These are phyloP conservation scores for Dentipellis fragilis DNA, from an alignment of 768 basidiomycete genomes.

Conservation along the genomic window DNA sequence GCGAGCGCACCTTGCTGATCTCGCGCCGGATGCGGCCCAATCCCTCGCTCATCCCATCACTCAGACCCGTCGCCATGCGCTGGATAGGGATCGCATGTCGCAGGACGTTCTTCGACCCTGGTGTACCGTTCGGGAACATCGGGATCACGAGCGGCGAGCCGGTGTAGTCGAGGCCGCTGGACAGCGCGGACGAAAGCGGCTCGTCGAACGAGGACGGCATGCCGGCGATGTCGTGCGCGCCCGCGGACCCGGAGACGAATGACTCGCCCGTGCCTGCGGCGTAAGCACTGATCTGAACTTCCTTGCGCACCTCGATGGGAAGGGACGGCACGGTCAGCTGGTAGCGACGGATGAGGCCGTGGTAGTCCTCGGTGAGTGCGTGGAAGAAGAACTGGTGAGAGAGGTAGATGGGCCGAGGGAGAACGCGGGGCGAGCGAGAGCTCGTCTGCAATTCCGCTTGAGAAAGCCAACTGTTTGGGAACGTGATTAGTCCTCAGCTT, in stretches of 20 bases:
- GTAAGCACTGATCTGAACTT: conserved; percentile 58
- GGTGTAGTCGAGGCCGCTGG: conserved; percentile 46
- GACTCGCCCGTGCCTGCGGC: conserved; percentile 29
- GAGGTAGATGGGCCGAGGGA: conserved; percentile 73
- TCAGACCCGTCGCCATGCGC: conserved; percentile 37
- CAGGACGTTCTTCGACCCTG: conserved; percentile 26
- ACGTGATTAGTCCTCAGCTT: background rate
- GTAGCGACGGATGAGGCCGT: conserved; percentile 60
- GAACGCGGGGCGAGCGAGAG: conserved; percentile 44
- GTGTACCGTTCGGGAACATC: conserved; percentile 69
- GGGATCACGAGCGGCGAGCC: conserved; percentile 45
- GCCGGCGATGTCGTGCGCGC: conserved; percentile 29
- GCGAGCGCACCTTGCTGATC: conserved; percentile 41
- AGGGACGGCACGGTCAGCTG: conserved; percentile 45
- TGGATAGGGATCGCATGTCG: conserved; percentile 48
- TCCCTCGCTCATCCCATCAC: conserved; percentile 50
- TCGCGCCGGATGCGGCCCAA: conserved; percentile 49
- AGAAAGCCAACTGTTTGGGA: conserved; percentile 46
- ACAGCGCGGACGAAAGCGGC: conserved; percentile 65
- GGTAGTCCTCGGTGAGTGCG: conserved; percentile 66
- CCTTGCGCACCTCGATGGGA: conserved; percentile 62
- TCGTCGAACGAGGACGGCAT: conserved; percentile 57
- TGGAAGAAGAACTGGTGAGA: conserved; percentile 81
- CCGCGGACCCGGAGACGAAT: conserved; percentile 44
- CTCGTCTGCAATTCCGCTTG: conserved; percentile 77